Base-by-base conservation (phyloP, 495 filamentous ascomycete species). In the Cryomyces minteri region DNA sequence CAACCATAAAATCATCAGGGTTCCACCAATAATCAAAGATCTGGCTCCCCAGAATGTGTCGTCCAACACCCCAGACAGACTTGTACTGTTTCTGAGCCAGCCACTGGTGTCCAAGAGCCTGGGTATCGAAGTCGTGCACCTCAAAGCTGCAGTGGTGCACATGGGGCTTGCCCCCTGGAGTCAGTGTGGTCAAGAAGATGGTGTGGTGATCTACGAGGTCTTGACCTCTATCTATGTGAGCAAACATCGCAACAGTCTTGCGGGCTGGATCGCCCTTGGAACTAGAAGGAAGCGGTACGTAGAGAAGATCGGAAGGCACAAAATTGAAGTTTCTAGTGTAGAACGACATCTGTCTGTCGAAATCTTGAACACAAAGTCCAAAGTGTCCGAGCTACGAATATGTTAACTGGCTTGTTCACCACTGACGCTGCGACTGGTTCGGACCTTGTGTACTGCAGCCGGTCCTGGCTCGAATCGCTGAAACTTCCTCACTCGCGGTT, bases 61-160 rank as follows among this genome's bases (percentile, higher is more conserved):
- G 53, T 52, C 82, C 67, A 48, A 81, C 71, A 0, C 81, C 81
- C 82, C 82, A 87, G 45, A 77, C 77, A 47, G 71, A 72, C 47
- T 69, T 65, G 54, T 82, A 81, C 1, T 71, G 72, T 56, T 78
- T 73, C 47, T 69, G 56, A 0, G 66, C 65, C 6, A 87, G 66
- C 74, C 76, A 83, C 43, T 81, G 69, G 57, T 87, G 82, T 2
- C 82, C 82, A 4, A 85, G 65, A 32, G 77, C 63, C 62, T 85
- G 80, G 0, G 76, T 73, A 50, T 87, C 82, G 52, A 80, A 82
- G 54, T 87, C 80, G 55, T 80, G 72, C 5, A 82, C 79, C 58
- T 87, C 81, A 47, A 79, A 87, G 4, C 70, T 76, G 30, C 71
- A 72, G 54, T 87, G 82, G 56, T 85, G 81, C 2, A 85, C 76